Evolutionary conservation across 768 basidiomycete genomes (phyloP), one percentile per base, ranked within the genome.

Genomic region (Lanmaoa pseudosensibilis): DNA sequence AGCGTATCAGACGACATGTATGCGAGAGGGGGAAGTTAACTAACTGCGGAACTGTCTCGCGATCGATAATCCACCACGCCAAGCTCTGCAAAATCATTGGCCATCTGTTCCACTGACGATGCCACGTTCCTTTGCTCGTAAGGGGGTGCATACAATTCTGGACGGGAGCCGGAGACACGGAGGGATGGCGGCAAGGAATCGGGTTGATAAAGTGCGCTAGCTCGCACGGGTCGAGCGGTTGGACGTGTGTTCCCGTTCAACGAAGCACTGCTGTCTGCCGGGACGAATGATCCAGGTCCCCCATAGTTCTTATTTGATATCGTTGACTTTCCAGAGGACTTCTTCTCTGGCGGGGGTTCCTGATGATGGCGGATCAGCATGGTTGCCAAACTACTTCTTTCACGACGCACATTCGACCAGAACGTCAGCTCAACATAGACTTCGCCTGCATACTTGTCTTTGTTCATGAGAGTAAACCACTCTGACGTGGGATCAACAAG

Each of bases 371-470:
- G 44, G 30, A 49, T 61, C 45, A 59, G 55, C n/a, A 57, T 39
- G 40, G n/a, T 10, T 41, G 21, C 19, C 43, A 41, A 30, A n/a
- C 9, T n/a, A n/a, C 40, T 30, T 40, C 6, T 40, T 40, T 10
- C 33, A 21, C 34, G 40, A 58, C 88, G 54, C 59, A 92, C 92
- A 69, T 93, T 92, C 11, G 94, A 94, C 86, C 92, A 99, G 75
- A 96, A 98, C 0, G 97, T 99, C 65, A 98, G 72, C 70, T 99
- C 97, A 21, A 98, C 78, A 69, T 96, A 98, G 13, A 99, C 87
- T 71, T 98, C 96, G 8, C 97, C 97, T 27, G 87, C 86, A 70
- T 97, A 98, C 63, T 92, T 92, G 60, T 92, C 92, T 73, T 95
- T 98, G 75, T 90, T 81, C 71, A 81, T 83, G 27, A 98, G 78